Evolutionary conservation across 2,329 filamentous ascomycete genomes (phyloP), one percentile per base, ranked within the genome.

Genomic region (Nemania sp.): DNA sequence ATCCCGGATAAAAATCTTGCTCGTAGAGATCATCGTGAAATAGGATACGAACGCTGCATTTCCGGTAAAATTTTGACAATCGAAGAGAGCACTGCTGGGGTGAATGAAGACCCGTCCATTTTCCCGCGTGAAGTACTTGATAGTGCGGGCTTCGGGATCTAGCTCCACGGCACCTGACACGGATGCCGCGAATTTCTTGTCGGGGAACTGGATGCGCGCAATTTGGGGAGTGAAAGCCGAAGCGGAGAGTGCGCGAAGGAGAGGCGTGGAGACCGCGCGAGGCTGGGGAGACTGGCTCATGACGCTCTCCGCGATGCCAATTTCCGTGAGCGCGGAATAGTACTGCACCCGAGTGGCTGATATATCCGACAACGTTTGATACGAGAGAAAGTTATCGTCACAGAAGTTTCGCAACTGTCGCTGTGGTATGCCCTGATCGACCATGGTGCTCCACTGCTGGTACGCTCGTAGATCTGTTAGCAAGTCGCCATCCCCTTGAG

Each of bases 51-150:
- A 97, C 1, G 84, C 80, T 5, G 88, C 87, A 46, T 86, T 84
- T 6, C 81, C 86, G 2, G 89, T 82, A 68, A 95, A 96, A 0
- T 79, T 82, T 68, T 96, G 90, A 9, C 84, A 86, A 47, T 86
- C 88, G 70, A 97, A 97, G 8, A 97, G 78, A 0, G 88, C 91
- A 39, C 90, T 95, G 64, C 84, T 86, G 0, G 94, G 94, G 67
- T 99, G 94, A 14, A 97, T 86, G 71, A 99, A 99, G 11, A 97
- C 90, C 6, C 94, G 82, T 0, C 88, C 89, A 61, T 88, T 90
- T 64, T 91, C 89, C 66, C 90, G 86, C 62, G 89, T 90, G 72
- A 91, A 97, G 75, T 92, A 99, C 69, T 91, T 94, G 73, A 99
- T 97, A 3, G 88, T 90, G 48, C 86, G 82, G 4, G 93, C 93